Conservation (phyloP, 2,329 filamentous ascomycete species). For the Fusarium sp. region DNA sequence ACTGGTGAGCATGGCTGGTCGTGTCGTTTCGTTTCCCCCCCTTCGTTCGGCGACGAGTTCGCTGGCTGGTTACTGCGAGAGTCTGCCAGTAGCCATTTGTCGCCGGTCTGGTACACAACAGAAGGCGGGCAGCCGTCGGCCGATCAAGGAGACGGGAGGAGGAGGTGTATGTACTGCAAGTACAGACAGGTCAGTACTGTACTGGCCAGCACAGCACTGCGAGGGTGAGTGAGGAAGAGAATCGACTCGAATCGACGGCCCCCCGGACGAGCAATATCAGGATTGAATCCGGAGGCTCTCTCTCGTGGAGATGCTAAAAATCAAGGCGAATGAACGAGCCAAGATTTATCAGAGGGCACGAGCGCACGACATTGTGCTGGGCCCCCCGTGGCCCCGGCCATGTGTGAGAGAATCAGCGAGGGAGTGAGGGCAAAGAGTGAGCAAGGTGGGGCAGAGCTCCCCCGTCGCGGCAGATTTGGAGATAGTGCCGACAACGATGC, state of each 20-base stretch:
- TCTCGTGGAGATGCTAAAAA: slow-evolving; percentile 41
- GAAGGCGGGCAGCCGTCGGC: slow-evolving; percentile 39
- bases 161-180: not conserved
- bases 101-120: slow-evolving; percentile 39
- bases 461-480: slow-evolving; percentile 46
- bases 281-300: slow-evolving; percentile 42
- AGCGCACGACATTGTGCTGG: slow-evolving; percentile 47
- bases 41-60: slow-evolving; percentile 12
- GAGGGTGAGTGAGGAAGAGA: slow-evolving; percentile 14
- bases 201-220: not conserved
- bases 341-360: slow-evolving; percentile 48
- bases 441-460: slow-evolving; percentile 43
- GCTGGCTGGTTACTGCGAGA: slow-evolving; percentile 37
- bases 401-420: slow-evolving; percentile 43
- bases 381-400: slow-evolving; percentile 43
- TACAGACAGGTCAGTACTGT: not conserved
- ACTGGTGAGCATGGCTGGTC: slow-evolving; percentile 43
- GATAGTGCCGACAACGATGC: slow-evolving; percentile 46
- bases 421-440: slow-evolving; percentile 43
- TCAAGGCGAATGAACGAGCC: slow-evolving; percentile 45
- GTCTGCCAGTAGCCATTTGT: slow-evolving; percentile 41
- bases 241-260: slow-evolving; percentile 27
- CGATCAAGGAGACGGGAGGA: slow-evolving; percentile 30
- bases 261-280: slow-evolving; percentile 40
- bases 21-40: slow-evolving; percentile 20